These are phyloP conservation scores for Penicillium parvum DNA, from an alignment of 495 filamentous ascomycete genomes.

Conservation along the genomic window DNA sequence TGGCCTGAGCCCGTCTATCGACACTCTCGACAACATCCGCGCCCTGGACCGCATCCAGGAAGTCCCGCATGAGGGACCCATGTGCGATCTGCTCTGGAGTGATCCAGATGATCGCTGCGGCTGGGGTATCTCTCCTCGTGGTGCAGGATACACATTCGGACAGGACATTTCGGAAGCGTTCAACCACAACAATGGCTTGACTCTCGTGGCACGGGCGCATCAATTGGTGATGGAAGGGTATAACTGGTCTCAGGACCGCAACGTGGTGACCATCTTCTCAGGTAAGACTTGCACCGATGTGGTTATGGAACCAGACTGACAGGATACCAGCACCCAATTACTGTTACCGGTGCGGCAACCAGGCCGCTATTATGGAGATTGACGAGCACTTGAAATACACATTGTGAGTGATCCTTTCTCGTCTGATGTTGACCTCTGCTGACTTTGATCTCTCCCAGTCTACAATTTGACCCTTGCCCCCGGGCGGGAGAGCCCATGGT, in stretches of 20 bases:
- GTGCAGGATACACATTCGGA: slow-evolving; percentile 97
- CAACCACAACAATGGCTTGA: slow-evolving; percentile 99
- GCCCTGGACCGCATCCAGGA: slow-evolving; percentile 96
- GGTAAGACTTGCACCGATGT: slow-evolving; percentile 49
- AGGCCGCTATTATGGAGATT: slow-evolving; percentile 99
- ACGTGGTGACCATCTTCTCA: slow-evolving; percentile 98
- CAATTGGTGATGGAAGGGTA: slow-evolving; percentile 98
- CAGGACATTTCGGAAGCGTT: slow-evolving; percentile 99
- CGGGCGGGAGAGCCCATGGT: slow-evolving; percentile 98
- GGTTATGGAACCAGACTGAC: neutral
- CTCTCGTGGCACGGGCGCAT: slow-evolving; percentile 88
- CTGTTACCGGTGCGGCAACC: slow-evolving; percentile 97
- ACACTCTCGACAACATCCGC: slow-evolving; percentile 96
- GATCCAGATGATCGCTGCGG: slow-evolving; percentile 98
- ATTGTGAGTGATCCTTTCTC: slow-evolving; percentile 65
- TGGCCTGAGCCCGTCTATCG: slow-evolving; percentile 91
- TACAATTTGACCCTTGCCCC: slow-evolving; percentile 99
- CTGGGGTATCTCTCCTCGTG: slow-evolving; percentile 96
- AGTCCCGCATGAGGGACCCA: slow-evolving; percentile 96
- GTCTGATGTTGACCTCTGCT: neutral
- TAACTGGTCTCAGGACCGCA: slow-evolving; percentile 96
- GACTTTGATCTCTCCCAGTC: slow-evolving; percentile 48
- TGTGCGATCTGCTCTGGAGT: slow-evolving; percentile 98
- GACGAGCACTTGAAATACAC: slow-evolving; percentile 99
- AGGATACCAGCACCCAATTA: slow-evolving; percentile 79